Percentiles rank a stretch among this genome's conserved stretches.
Evolutionary conservation across 768 basidiomycete genomes (phyloP).

Genomic region (Tephrocybe sp.): DNA sequence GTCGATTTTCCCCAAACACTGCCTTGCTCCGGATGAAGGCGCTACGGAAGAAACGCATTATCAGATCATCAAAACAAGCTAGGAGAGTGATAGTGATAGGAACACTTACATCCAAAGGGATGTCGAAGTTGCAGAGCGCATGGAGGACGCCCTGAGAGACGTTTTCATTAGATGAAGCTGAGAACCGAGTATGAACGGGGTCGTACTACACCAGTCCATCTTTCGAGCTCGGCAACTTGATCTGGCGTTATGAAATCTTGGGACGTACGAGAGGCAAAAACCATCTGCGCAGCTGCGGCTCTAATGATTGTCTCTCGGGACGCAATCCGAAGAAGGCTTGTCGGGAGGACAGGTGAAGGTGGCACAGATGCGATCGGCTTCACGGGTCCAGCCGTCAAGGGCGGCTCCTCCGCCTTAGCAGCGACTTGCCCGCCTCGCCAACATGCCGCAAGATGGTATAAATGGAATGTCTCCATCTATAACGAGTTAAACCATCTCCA

Average conservation of each 20-base stretch:
- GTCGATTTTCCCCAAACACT: conserved; percentile 54
- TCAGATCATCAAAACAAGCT: conserved; percentile 9
- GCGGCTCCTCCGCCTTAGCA: conserved; percentile 30
- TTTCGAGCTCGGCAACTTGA: conserved; percentile 57
- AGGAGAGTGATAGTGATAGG: conserved; percentile 3
- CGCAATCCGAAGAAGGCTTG: conserved; percentile 19
- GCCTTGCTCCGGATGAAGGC: conserved; percentile 50
- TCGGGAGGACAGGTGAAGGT: conserved; percentile 18
- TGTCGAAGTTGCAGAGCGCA: conserved; percentile 47
- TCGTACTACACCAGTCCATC: conserved; percentile 54
- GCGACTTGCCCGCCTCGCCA: conserved; percentile 45
- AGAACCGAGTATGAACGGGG: conserved; percentile 3
- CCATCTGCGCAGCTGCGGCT: conserved; percentile 81
- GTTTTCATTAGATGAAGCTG: conserved; percentile 10
- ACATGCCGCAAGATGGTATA: conserved; percentile 75
- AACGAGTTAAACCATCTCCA: background rate
- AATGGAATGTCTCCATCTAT: conserved; percentile 86
- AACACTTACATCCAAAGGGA: conserved; percentile 50
- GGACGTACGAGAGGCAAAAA: conserved; percentile 75
- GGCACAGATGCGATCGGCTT: conserved; percentile 34
- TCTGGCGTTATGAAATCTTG: conserved; percentile 75
- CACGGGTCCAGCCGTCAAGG: conserved; percentile 46
- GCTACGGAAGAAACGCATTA: conserved; percentile 29
- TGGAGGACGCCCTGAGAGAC: conserved; percentile 51
- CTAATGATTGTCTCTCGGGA: conserved; percentile 46